Evolutionary conservation across 1,139 yeast genomes (phyloP), one percentile per base, ranked within the genome.

Genomic region (Geotrichum histeridarum): DNA sequence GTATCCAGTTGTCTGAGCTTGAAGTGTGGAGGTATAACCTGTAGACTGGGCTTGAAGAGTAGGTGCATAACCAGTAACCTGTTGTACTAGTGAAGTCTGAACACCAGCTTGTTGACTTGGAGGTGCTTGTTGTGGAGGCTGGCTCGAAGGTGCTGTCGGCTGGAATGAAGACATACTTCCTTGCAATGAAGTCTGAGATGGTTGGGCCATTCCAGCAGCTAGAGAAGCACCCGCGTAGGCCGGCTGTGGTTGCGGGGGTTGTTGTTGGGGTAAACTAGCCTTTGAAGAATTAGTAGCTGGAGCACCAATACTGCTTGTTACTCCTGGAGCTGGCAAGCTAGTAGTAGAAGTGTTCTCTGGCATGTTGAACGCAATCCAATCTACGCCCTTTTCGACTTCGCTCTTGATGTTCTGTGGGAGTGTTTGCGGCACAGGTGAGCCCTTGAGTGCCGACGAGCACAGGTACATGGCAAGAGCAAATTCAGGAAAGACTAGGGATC

Each of bases 391-490:
- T 50, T 83, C 78, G 9, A 93, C 97, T 69, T 93, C 98, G 66
- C 87, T 87, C 63, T 75, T 76, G 73, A 91, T 81, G 61, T 79
- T 83, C 17, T 79, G 80, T 27, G 95, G 96, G 60, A 93, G 72
- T 32, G 75, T 75, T 41, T 76, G 75, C 1, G 99, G 98, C 54
- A 91, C 74, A 1, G 85, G 74, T 56, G 84, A 86, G 30, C 96
- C 96, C 64, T 82, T 82, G 62, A 88, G 75, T 0, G 86, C 85
- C 66, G 82, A 71, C 61, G 88, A 86, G 67, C 96, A 90, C 61
- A 93, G 77, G 68, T 89, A 95, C 77, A 93, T 82, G 15, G 96
- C 95, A 63, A 91, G 76, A 9, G 96, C 96, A 74, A 93, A 93
- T 68, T 93, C 98, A 0, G 99, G 99, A 65, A 91, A 93, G 60